Evolutionary conservation across 768 basidiomycete genomes (phyloP).

Genomic region (Exidia glandulosa): DNA sequence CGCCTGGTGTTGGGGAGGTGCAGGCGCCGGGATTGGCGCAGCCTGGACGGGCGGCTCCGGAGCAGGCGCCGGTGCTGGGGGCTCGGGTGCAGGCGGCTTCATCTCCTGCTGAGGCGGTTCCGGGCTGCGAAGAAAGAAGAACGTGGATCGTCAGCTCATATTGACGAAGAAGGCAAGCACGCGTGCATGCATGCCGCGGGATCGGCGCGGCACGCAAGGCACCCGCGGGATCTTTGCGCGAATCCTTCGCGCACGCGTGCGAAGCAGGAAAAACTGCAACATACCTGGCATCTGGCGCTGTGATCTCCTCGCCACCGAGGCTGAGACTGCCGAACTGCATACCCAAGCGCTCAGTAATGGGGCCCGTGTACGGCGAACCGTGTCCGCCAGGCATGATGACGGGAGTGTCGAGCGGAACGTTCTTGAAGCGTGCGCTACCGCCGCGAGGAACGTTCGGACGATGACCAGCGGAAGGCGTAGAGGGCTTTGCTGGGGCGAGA

Average conservation of each 20-base stretch:
- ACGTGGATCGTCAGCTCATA: constrained; percentile 22
- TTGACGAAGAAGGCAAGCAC: no score
- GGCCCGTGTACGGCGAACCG: constrained; percentile 38
- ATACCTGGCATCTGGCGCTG: constrained; percentile 44
- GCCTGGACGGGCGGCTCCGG: no score
- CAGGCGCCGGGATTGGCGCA: neutral
- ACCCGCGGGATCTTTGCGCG: no score
- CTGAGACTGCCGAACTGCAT: constrained; percentile 87
- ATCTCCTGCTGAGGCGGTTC: constrained; percentile 4
- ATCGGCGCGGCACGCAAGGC: no score
- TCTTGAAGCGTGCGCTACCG: constrained; percentile 54
- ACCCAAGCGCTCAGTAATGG: constrained; percentile 61
- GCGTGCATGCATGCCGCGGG: no score
- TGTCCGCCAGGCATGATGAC: constrained; percentile 61
- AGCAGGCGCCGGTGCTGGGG: neutral
- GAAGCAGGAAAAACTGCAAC: no score
- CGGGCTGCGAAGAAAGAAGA: constrained; percentile 6
- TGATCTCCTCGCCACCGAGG: constrained; percentile 56
- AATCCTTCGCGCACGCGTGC: no score
- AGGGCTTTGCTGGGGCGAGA: constrained; percentile 21
- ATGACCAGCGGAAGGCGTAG: constrained; percentile 22
- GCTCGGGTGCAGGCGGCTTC: neutral
- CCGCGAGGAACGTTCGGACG: constrained; percentile 40
- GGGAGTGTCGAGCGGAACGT: constrained; percentile 46
- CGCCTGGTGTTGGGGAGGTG: no score